These are phyloP conservation scores for Willaertia magna DNA, from an alignment of 208 protist species.

Conservation along the genomic window DNA sequence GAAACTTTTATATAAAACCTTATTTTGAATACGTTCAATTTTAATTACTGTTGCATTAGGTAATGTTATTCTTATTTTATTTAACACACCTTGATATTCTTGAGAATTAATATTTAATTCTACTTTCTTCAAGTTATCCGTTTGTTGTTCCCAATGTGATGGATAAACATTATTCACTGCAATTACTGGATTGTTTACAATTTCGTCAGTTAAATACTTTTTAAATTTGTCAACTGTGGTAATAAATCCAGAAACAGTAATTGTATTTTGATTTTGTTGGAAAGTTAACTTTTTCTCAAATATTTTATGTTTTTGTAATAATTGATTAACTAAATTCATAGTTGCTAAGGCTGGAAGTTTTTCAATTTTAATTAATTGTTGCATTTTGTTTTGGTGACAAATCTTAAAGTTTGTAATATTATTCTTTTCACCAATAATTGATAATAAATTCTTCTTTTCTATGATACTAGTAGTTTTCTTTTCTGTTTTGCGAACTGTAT, in stretches of 20 bases:
- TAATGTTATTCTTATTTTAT: neutral
- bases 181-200: neutral
- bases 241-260: neutral
- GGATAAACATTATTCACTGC: neutral
- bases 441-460: too few relatives aligned
- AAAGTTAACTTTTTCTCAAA: neutral
- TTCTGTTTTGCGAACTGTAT: too few relatives aligned
- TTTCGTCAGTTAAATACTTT: neutral
- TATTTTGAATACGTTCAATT: neutral
- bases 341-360: too few relatives aligned
- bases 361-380: too few relatives aligned
- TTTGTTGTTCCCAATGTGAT: neutral
- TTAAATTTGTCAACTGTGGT: neutral
- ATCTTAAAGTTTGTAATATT: too few relatives aligned
- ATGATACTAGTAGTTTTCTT: too few relatives aligned
- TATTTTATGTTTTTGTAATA: neutral
- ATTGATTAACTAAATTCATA: too few relatives aligned
- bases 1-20: neutral
- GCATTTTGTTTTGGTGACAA: too few relatives aligned
- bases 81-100: neutral
- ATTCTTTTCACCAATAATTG: too few relatives aligned
- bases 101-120: neutral
- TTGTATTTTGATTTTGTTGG: neutral
- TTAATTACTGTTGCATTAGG: neutral
- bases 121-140: neutral